These are phyloP conservation scores for Aspergillus puulaauensis DNA, from an alignment of 2,329 filamentous ascomycete species.

Conservation along the genomic window DNA sequence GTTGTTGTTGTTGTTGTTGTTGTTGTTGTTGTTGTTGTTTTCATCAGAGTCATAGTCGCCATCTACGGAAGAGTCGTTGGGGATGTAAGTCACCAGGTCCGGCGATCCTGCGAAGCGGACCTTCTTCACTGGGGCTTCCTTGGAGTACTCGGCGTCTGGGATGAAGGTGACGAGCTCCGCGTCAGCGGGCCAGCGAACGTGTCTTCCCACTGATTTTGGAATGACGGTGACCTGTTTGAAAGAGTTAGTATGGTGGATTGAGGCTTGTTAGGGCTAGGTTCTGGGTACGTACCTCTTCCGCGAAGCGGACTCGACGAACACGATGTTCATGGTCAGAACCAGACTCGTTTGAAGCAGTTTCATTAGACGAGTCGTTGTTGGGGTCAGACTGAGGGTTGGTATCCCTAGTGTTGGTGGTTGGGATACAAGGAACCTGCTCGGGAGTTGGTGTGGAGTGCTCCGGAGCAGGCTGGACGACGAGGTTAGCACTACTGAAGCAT, in stretches of 20 bases:
- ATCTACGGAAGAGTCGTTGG: not conserved
- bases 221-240: too few species aligned
- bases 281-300: not conserved
- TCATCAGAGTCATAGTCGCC: not conserved
- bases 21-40: not conserved
- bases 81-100: not conserved
- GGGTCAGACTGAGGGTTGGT: not conserved
- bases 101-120: not conserved
- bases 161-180: too few species aligned
- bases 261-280: too few species aligned
- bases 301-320: not conserved
- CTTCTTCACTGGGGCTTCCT: not conserved
- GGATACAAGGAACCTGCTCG: not conserved
- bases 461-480: not conserved
- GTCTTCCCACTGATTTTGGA: too few species aligned
- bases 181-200: too few species aligned
- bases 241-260: not conserved
- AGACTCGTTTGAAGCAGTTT: not conserved
- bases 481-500: not conserved
- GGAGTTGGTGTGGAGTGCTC: not conserved
- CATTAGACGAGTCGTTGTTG: too few species aligned
- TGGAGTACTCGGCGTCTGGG: too few species aligned
- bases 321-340: not conserved
- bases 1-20: not conserved
- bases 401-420: not conserved